Evolutionary conservation across 495 filamentous ascomycete genomes (phyloP).

Genomic region (Haplographium delicatum): DNA sequence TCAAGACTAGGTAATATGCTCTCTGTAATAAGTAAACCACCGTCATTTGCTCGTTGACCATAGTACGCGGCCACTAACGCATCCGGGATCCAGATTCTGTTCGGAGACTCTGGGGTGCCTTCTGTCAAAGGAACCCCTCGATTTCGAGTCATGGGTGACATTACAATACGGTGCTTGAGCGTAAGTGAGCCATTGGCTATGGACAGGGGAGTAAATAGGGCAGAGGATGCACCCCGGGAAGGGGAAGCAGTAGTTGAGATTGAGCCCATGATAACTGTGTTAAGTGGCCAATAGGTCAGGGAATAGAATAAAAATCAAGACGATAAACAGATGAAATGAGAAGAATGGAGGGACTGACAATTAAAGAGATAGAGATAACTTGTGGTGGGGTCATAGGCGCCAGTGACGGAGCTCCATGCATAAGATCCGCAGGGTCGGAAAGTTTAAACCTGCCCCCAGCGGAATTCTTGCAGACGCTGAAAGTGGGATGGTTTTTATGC

Average conservation of each 20-base stretch:
- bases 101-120: not conserved
- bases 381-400: not conserved
- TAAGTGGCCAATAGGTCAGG: no score
- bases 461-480: no score
- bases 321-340: not conserved
- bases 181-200: slow-evolving; percentile 39
- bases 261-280: not conserved
- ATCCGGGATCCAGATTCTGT: not conserved
- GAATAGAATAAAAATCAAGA: not conserved
- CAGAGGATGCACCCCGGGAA: slow-evolving; percentile 6
- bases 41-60: slow-evolving; percentile 44
- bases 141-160: slow-evolving; percentile 51
- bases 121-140: slow-evolving; percentile 28
- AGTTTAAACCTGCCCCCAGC: not conserved
- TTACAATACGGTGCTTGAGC: slow-evolving; percentile 46
- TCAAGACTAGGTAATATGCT: slow-evolving; percentile 43
- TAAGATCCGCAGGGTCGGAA: slow-evolving; percentile 2
- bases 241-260: not conserved
- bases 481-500: no score
- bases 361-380: not conserved
- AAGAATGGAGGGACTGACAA: not conserved
- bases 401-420: slow-evolving; percentile 2
- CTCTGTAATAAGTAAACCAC: slow-evolving; percentile 48
- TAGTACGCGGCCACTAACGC: slow-evolving; percentile 42
- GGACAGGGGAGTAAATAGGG: slow-evolving; percentile 47